Evolutionary conservation across 2,329 filamentous ascomycete genomes (phyloP).

Genomic region (Bipolaris bicolor): DNA sequence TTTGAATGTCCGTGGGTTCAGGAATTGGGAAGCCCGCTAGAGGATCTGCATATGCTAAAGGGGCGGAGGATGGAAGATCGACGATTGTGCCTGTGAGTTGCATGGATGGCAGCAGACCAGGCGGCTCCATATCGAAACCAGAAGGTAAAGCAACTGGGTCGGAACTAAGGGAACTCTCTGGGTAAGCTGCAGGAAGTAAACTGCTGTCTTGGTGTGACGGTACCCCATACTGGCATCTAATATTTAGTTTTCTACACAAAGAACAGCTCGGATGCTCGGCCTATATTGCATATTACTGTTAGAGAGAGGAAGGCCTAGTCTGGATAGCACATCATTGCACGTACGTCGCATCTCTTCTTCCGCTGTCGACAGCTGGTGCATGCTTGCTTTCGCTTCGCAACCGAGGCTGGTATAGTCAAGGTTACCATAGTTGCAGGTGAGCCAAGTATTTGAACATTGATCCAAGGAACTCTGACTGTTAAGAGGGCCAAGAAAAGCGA

Average conservation of each 20-base stretch:
- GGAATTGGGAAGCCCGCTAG: conserved; percentile 1
- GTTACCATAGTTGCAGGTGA: conserved; percentile 21
- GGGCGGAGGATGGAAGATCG: conserved; percentile 3
- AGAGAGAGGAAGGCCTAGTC: conserved; percentile 5
- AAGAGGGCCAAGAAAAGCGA: not conserved
- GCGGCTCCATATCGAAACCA: not conserved
- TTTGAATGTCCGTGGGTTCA: not conserved
- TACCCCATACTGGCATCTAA: conserved; percentile 31
- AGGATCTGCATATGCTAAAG: not conserved
- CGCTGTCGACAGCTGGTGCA: conserved; percentile 42
- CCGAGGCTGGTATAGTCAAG: conserved; percentile 32
- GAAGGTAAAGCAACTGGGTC: not conserved
- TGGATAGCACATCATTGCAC: conserved; percentile 1
- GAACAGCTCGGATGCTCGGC: conserved; percentile 32
- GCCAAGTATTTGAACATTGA: not conserved
- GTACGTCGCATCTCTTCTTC: conserved; percentile 44
- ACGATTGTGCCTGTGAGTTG: conserved; percentile 20
- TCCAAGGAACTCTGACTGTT: not conserved
- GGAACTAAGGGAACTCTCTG: not conserved
- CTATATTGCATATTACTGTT: conserved; percentile 19
- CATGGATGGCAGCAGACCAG: conserved; percentile 9
- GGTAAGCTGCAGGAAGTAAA: not conserved
- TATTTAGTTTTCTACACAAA: conserved; percentile 33
- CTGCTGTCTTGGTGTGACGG: not conserved
- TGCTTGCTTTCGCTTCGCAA: conserved; percentile 43